These are phyloP conservation scores for Gnomoniopsis smithogilvyi DNA, from an alignment of 2,329 filamentous ascomycete species.

Conservation along the genomic window DNA sequence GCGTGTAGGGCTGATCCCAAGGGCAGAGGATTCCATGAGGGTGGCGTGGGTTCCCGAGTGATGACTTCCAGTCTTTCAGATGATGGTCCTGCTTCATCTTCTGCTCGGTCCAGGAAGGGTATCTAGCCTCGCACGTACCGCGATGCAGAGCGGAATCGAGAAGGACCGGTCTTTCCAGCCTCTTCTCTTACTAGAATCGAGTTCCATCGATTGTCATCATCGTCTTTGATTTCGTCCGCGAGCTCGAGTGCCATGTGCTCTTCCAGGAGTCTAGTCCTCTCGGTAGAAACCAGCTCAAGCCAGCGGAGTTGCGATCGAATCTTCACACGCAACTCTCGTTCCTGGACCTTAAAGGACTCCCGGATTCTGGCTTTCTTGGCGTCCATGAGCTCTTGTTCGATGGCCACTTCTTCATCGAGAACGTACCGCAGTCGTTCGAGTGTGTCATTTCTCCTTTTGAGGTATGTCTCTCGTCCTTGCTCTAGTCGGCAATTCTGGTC, in stretches of 20 bases:
- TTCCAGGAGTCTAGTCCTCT: constrained; percentile 40
- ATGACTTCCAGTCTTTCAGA: neutral
- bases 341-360: constrained; percentile 25
- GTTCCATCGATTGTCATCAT: constrained; percentile 13
- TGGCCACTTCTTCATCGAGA: constrained; percentile 36
- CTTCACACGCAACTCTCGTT: constrained; percentile 29
- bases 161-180: constrained; percentile 3
- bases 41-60: constrained; percentile 3
- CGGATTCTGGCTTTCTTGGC: constrained; percentile 31
- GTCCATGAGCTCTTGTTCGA: constrained; percentile 41
- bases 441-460: constrained; percentile 38
- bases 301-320: constrained; percentile 45
- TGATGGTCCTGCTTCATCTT: neutral
- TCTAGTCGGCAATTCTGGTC: constrained; percentile 39
- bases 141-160: constrained; percentile 2
- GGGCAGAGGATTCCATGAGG: constrained; percentile 1
- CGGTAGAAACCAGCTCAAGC: constrained; percentile 41
- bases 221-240: constrained; percentile 29
- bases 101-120: neutral
- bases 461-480: constrained; percentile 36
- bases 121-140: neutral
- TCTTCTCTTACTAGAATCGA: constrained; percentile 11
- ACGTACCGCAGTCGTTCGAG: constrained; percentile 32
- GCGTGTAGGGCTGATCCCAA: neutral
- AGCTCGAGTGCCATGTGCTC: constrained; percentile 41